Evolutionary conservation across 2,329 filamentous ascomycete species (phyloP).

Genomic region (Trichoderma cornu-damae): DNA sequence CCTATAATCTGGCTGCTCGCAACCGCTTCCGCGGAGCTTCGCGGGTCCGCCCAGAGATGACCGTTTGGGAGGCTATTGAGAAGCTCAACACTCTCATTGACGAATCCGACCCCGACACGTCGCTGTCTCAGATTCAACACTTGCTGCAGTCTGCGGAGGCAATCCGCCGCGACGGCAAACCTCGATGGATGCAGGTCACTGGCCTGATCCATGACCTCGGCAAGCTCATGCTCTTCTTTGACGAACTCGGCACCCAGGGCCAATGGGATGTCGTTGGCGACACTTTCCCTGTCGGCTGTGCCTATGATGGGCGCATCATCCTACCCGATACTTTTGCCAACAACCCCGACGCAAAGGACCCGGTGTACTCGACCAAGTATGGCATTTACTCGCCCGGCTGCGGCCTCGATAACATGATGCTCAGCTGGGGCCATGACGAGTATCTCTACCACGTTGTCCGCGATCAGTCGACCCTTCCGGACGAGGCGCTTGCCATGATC

Average conservation of each 20-base stretch:
- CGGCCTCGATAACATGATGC: conserved; percentile 81
- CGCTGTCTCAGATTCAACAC: conserved; percentile 83
- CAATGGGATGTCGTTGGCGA: conserved; percentile 94
- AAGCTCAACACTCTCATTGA: conserved; percentile 88
- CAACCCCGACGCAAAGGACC: conserved; percentile 69
- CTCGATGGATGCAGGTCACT: conserved; percentile 74
- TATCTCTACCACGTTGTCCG: conserved; percentile 84
- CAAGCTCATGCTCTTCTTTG: conserved; percentile 76
- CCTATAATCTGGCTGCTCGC: conserved; percentile 79
- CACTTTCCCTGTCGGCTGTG: conserved; percentile 74
- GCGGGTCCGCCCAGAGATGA: conserved; percentile 64
- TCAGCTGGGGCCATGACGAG: conserved; percentile 87
- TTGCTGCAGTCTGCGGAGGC: conserved; percentile 84
- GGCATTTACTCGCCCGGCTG: conserved; percentile 78
- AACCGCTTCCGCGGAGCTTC: conserved; percentile 52
- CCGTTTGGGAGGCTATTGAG: conserved; percentile 87
- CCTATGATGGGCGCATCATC: conserved; percentile 71
- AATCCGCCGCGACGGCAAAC: conserved; percentile 78
- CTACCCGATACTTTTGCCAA: conserved; percentile 70
- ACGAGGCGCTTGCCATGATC: conserved; percentile 86
- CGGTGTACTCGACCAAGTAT: conserved; percentile 67
- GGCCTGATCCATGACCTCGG: conserved; percentile 75
- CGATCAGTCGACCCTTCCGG: conserved; percentile 71
- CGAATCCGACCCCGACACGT: conserved; percentile 85
- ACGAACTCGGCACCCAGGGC: conserved; percentile 57